Evolutionary conservation across 768 basidiomycete species (phyloP), one percentile per base, ranked within the genome.

Genomic region (button mushroom (Agaricus bisporus)): DNA sequence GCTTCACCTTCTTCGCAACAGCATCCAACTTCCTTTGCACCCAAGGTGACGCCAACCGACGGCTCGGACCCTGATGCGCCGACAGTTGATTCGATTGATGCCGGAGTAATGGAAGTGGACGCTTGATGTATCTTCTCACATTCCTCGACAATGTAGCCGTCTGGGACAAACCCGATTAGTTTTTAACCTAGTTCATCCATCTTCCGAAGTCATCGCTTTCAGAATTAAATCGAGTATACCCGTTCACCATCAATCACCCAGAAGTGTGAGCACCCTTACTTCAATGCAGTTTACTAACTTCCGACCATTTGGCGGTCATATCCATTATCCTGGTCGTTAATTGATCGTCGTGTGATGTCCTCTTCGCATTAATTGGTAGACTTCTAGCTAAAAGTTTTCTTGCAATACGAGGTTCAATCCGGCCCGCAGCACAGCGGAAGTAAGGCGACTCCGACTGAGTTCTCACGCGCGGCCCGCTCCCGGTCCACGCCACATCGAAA

Each of bases 61-160:
- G 15, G 41, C 35, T 42, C 46, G 41, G 46, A 48, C 18, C 41
- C 47, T 48, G 53, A 54, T 42, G 47, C 41, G 41, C 53, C 53
- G 22, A 54, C 53, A 17, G 53, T 54, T 35, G 53, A 54, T 48
- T 42, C 39, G 38, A 41, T 54, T 22, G 53, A 54, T 32, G 32
- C 46, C 37, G 41, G 46, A 11, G 20, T n/a, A 26, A 54, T 48
- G 53, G 53, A 54, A 32, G 53, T 54, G 17, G 53, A 54, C 47
- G 32, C 46, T 4, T 54, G 20, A 48, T n/a, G 17, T 17, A n/a
- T 26, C 35, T 38, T 47, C 20, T 20, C 39, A 48, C n/a, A 12
- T 48, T 25, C 18, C 12, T 36, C 29, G 25, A 48, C 20, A 39
- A 14, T 28, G 32, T 48, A 42, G 32, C 32, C 35, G 36, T 20